Conservation (phyloP, 139 green algal species). For the Auxenochlorella pyrenoidosa region DNA sequence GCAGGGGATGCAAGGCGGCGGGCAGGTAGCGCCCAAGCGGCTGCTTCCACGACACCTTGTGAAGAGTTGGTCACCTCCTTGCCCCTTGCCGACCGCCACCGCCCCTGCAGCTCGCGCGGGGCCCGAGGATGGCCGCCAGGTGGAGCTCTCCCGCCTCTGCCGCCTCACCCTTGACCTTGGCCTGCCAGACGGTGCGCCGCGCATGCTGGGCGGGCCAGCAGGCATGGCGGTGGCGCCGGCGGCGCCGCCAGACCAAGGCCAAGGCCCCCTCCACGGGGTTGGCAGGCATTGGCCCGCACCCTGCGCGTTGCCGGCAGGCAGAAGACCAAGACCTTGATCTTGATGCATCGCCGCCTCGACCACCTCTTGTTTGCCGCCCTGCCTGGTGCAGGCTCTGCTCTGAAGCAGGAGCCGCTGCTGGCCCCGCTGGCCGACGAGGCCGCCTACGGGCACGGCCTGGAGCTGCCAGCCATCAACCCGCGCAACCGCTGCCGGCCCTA, state of each 20-base stretch:
- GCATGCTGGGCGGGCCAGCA: background rate
- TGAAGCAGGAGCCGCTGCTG: constrained; percentile 30
- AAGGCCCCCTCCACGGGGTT: too few relatives aligned
- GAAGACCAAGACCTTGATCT: too few relatives aligned
- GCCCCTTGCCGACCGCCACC: background rate
- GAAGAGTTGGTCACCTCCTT: background rate
- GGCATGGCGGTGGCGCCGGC: too few relatives aligned
- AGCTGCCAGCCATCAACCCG: constrained; percentile 60
- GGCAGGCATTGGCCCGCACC: too few relatives aligned
- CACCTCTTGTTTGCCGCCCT: background rate
- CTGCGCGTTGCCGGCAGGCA: too few relatives aligned
- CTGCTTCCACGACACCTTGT: background rate
- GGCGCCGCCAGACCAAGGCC: too few relatives aligned
- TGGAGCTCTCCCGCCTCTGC: constrained; percentile 4
- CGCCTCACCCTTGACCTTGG: constrained; percentile 36
- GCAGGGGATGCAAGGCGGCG: background rate
- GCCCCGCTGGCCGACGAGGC: constrained; percentile 23
- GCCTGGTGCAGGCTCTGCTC: background rate
- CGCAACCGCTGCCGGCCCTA: constrained; percentile 15
- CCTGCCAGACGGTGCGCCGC: constrained; percentile 11
- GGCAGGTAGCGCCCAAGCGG: background rate
- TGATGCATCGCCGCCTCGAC: too few relatives aligned
- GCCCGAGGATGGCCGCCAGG: background rate
- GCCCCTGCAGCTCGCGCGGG: background rate
- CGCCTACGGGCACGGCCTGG: constrained; percentile 28